Percentiles rank a stretch among this genome's conserved stretches.
Conservation (phyloP, 306 rosid genomes). For the Sicyos edulis region DNA sequence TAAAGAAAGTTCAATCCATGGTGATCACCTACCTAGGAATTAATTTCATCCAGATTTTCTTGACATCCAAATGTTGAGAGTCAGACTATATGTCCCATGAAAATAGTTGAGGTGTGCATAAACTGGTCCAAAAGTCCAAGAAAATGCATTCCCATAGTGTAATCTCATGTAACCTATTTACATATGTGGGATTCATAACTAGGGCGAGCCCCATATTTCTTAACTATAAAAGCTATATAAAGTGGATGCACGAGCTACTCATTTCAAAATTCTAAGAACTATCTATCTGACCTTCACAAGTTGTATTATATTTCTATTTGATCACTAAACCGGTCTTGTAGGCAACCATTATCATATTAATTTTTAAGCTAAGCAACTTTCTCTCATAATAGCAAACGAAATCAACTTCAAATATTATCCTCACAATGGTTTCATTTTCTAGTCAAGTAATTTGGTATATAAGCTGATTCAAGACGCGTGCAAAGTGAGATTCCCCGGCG, state of each 20-base stretch:
- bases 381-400: neutral
- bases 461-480: neutral
- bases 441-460: neutral
- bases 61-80: too few relatives aligned
- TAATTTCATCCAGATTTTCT: too few relatives aligned
- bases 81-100: too few relatives aligned
- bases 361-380: neutral
- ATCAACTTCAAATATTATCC: neutral
- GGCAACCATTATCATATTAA: neutral
- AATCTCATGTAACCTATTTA: constrained; percentile 7
- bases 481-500: neutral
- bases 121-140: too few relatives aligned
- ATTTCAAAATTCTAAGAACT: neutral
- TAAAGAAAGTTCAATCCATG: too few relatives aligned
- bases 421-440: neutral
- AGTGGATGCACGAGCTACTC: neutral
- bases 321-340: neutral
- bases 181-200: constrained; percentile 6
- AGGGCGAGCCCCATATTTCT: neutral
- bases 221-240: neutral
- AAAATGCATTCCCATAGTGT: constrained; percentile 2
- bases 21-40: too few relatives aligned
- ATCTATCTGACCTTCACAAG: neutral
- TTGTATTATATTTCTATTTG: neutral
- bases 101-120: too few relatives aligned